Percentiles rank a stretch among this genome's conserved stretches.
phyloP scores from a whole-genome alignment of 2,329 filamentous ascomycete genomes.

The Chaetoscypha palmicola region DNA sequence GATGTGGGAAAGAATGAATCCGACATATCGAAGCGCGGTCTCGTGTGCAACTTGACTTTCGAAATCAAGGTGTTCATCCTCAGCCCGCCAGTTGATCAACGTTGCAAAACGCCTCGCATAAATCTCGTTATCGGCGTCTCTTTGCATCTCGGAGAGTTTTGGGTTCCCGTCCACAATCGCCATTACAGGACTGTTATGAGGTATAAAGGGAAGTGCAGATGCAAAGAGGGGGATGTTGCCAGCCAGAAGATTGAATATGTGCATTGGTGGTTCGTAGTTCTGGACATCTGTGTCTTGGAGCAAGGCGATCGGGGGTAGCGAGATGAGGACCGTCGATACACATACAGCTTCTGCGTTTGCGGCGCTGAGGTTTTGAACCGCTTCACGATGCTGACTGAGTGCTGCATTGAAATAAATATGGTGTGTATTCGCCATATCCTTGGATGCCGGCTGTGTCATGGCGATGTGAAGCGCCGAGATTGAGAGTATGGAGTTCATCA shows the following conservation, averaged over 20 bases:
- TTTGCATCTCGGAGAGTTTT: neutral
- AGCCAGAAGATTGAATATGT: slow-evolving; percentile 8
- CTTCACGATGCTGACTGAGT: slow-evolving; percentile 7
- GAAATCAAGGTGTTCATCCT: slow-evolving; percentile 3
- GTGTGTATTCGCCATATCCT: slow-evolving; percentile 7
- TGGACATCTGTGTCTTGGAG: slow-evolving; percentile 6
- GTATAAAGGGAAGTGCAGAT: slow-evolving; percentile 3
- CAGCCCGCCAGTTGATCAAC: slow-evolving; percentile 1
- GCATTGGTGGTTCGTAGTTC: slow-evolving; percentile 11
- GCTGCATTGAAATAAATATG: slow-evolving; percentile 11
- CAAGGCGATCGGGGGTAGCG: slow-evolving; percentile 4
- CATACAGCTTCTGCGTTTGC: slow-evolving; percentile 8
- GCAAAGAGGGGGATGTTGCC: slow-evolving; percentile 6
- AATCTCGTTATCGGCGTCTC: neutral
- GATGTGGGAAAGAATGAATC: slow-evolving; percentile 6
- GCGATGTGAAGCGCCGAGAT: slow-evolving; percentile 9
- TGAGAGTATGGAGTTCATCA: slow-evolving; percentile 8
- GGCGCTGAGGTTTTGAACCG: slow-evolving; percentile 5
- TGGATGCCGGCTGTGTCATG: slow-evolving; percentile 5
- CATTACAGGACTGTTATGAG: neutral
- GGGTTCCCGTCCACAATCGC: neutral
- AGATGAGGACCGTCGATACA: slow-evolving; percentile 7
- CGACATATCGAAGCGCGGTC: slow-evolving; percentile 8
- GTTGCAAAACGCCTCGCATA: neutral
- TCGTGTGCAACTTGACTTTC: slow-evolving; percentile 11